Evolutionary conservation across 768 basidiomycete species (phyloP).

Genomic region (Daedaleopsis sinensis): DNA sequence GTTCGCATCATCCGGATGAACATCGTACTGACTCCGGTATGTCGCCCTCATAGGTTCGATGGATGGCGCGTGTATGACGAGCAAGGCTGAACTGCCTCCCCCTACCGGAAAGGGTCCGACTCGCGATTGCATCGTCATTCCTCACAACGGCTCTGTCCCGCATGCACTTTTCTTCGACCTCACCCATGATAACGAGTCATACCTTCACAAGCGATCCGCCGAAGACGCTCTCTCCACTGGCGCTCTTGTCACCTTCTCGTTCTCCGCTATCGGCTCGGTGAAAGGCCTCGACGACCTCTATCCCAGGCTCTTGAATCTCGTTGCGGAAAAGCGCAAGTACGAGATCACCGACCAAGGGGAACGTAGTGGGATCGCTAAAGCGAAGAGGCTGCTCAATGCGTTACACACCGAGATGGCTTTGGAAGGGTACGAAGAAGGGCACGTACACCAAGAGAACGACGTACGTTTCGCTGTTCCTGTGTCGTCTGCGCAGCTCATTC

Average conservation of each 20-base stretch:
- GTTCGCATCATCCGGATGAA: slow-evolving; percentile 24
- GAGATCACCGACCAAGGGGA: slow-evolving; percentile 58
- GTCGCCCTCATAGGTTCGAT: slow-evolving; percentile 70
- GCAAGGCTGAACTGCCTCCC: slow-evolving; percentile 72
- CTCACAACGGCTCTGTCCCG: slow-evolving; percentile 83
- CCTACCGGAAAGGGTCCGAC: slow-evolving; percentile 83
- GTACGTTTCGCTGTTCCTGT: slow-evolving; percentile 49
- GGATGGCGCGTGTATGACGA: slow-evolving; percentile 86
- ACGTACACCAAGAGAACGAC: slow-evolving; percentile 96
- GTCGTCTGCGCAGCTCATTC: no score
- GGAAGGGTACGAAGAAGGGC: slow-evolving; percentile 86
- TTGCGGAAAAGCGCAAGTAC: slow-evolving; percentile 81
- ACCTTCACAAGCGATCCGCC: slow-evolving; percentile 85
- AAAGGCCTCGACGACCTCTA: slow-evolving; percentile 98
- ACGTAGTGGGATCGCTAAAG: slow-evolving; percentile 39
- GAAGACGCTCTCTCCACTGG: slow-evolving; percentile 96
- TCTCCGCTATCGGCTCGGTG: slow-evolving; percentile 87
- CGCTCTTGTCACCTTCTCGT: slow-evolving; percentile 89
- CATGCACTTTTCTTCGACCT: slow-evolving; percentile 95
- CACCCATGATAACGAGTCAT: slow-evolving; percentile 97
- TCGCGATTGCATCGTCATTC: slow-evolving; percentile 72
- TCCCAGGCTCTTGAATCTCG: slow-evolving; percentile 90
- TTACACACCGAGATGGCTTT: slow-evolving; percentile 91
- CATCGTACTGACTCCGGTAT: not conserved
- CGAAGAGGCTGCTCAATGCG: slow-evolving; percentile 75